phyloP scores from a whole-genome alignment of 2,329 filamentous ascomycete species.

The Hypoxylon sp. region DNA sequence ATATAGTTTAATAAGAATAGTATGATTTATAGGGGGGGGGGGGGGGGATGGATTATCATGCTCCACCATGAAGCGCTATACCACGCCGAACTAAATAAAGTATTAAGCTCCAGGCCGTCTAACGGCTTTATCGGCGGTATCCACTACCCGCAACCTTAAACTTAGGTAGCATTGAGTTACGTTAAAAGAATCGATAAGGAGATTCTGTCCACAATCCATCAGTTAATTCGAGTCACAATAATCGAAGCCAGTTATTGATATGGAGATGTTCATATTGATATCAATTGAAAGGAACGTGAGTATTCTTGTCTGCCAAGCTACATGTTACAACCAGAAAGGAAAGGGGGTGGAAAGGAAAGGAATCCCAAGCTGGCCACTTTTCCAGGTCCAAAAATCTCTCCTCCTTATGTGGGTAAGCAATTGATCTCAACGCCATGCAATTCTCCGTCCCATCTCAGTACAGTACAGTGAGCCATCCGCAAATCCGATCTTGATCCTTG shows the following conservation, averaged over 20 bases:
- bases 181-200: background rate
- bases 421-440: slow-evolving; percentile 39
- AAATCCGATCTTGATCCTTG: slow-evolving; percentile 23
- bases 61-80: background rate
- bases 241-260: background rate
- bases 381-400: slow-evolving; percentile 26
- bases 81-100: background rate
- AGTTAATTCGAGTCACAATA: background rate
- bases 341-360: slow-evolving; percentile 37
- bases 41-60: background rate
- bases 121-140: background rate
- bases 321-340: slow-evolving; percentile 39
- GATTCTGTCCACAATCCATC: background rate
- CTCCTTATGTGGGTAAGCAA: slow-evolving; percentile 20
- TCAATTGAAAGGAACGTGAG: slow-evolving; percentile 44
- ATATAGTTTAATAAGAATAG: too few species aligned
- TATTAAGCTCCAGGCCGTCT: background rate
- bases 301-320: slow-evolving; percentile 36
- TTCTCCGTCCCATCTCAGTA: slow-evolving; percentile 25
- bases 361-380: slow-evolving; percentile 33
- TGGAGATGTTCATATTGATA: slow-evolving; percentile 19
- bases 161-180: background rate
- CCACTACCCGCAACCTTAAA: slow-evolving; percentile 6
- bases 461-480: slow-evolving; percentile 15
- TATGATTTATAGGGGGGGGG: too few species aligned